These are phyloP conservation scores for Parasitella parasitica DNA, from an alignment of 371 early-diverging fungal species.

Conservation along the genomic window DNA sequence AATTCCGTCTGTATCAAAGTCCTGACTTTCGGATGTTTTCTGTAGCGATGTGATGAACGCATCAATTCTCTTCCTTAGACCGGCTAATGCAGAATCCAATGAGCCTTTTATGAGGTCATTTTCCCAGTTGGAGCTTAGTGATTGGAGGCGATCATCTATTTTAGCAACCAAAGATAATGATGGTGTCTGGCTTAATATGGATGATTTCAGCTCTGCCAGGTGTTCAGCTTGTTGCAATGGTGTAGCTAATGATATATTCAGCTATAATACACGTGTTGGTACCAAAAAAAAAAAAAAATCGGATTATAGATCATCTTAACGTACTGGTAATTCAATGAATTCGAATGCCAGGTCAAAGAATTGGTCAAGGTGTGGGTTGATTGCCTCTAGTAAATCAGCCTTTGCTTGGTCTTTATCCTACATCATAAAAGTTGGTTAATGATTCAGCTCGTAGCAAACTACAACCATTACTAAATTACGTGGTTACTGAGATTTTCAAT, in stretches of 20 bases:
- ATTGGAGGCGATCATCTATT: constrained; percentile 18
- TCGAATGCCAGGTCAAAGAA: constrained; percentile 17
- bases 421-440: not conserved
- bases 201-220: constrained; percentile 12
- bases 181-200: constrained; percentile 5
- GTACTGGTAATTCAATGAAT: constrained; percentile 23
- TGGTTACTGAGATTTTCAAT: not conserved
- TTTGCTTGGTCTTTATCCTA: constrained; percentile 27
- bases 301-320: not conserved
- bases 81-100: constrained; percentile 18
- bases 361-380: constrained; percentile 19
- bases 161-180: constrained; percentile 17
- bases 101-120: constrained; percentile 16
- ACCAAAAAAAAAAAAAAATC: not conserved
- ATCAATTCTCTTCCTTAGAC: constrained; percentile 18
- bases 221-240: constrained; percentile 16
- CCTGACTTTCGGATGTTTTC: not conserved
- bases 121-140: constrained; percentile 31
- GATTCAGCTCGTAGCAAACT: not conserved
- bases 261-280: not conserved
- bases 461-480: not conserved
- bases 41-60: constrained; percentile 4
- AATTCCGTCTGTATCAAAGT: constrained; percentile 15
- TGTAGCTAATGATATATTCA: constrained; percentile 3
- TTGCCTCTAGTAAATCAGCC: constrained; percentile 17